A percentile compares a stretch with the other conserved stretches of the same genome.
Conservation (phyloP, 2,329 filamentous ascomycete species). For the Paecilomyces niveus region DNA sequence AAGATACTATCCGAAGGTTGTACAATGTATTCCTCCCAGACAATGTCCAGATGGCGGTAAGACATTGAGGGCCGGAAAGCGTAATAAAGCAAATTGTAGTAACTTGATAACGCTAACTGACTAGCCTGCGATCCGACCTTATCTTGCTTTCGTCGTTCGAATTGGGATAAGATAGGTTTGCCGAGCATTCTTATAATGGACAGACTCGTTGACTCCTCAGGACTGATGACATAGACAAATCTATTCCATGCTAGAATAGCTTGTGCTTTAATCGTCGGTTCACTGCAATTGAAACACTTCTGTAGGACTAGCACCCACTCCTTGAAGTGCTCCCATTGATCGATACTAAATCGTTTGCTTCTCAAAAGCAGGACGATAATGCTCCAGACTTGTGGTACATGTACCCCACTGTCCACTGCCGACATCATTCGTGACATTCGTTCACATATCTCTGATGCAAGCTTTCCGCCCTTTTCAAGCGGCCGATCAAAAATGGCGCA, state of each 20-base stretch:
- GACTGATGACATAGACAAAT: conserved; percentile 66
- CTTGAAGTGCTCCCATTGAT: conserved; percentile 64
- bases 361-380: conserved; percentile 72
- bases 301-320: conserved; percentile 75
- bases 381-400: conserved; percentile 85
- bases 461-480: conserved; percentile 49
- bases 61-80: conserved; percentile 64
- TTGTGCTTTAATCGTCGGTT: conserved; percentile 62
- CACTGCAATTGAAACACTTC: conserved; percentile 73
- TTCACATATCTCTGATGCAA: conserved; percentile 62
- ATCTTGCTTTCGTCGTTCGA: conserved; percentile 57
- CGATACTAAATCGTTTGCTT: conserved; percentile 49
- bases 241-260: conserved; percentile 82
- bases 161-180: conserved; percentile 61
- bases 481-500: conserved; percentile 45
- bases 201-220: conserved; percentile 51
- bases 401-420: conserved; percentile 51
- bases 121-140: conserved; percentile 39
- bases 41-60: conserved; percentile 59
- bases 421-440: conserved; percentile 61
- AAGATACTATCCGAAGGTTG: conserved; percentile 57
- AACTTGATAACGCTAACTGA: conserved; percentile 61
- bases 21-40: conserved; percentile 71
- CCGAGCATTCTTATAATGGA: conserved; percentile 58
- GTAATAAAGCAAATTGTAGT: conserved; percentile 79